Base-by-base conservation (phyloP, 2,329 filamentous ascomycete genomes). In the Apiospora saccharicola region DNA sequence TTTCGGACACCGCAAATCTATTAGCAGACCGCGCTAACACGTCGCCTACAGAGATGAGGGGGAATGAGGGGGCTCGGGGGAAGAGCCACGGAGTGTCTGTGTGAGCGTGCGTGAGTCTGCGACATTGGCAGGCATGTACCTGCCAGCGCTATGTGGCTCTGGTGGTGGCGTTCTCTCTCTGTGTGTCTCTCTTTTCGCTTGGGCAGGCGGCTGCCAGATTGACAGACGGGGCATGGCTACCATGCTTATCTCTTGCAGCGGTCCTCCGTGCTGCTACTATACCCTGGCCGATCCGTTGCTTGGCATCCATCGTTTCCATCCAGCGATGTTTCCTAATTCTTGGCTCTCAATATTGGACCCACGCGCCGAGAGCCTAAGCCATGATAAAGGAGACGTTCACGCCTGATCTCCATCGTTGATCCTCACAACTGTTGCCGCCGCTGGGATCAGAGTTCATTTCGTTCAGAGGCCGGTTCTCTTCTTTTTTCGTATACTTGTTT, bases 381-480 rank as follows among this genome's bases (percentile, higher is more conserved):
- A 64, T 64, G 57, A 64, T 64, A 64, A 64, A 64, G 57, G 57
- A 64, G 57, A 64, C 57, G 30, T 64, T 64, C 57, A 41, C 57
- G 57, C 57, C 57, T 8, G 34, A 64, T 64, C 57, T 5, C 57
- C 57, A 64, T 64, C 30, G 13, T 41, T n/a, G 30, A 64, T 64
- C 57, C 57, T 64, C 57, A 64, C 57, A 64, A 41, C 19, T 41
- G 57, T 34, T 16, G 57, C 34, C 57, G 57, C 41, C 57, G 57
- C 57, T 64, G 57, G 57, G 57, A 61, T 64, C 34, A 22, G 57
- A 64, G 57, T 64, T 64, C 57, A 64, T 64, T 64, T 64, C 57
- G 57, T 64, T 64, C 57, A 64, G 57, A 64, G 57, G 10, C 57
- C 57, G 57, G 57, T 64, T 74, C 72, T 76, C 68, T 72, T 61